Evolutionary conservation across 1,284 basidiomycete genomes (phyloP).

Genomic region (Malassezia vespertilionis): DNA sequence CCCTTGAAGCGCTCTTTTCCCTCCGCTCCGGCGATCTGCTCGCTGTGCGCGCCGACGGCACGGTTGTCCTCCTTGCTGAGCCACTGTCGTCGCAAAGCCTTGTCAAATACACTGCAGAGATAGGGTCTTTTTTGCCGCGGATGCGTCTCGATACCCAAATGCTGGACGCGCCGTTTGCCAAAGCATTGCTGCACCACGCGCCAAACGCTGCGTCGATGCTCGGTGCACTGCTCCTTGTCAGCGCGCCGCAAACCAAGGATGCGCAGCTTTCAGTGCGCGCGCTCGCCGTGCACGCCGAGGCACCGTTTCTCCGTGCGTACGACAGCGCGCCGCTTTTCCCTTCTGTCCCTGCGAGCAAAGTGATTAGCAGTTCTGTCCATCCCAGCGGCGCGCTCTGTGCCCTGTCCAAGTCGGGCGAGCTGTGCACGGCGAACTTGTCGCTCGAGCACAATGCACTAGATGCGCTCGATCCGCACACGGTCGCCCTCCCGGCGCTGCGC

Average conservation of each 20-base stretch:
- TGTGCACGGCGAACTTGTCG: background rate
- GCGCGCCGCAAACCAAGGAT: background rate
- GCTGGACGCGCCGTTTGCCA: background rate
- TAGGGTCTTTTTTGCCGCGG: background rate
- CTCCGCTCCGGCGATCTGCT: slow-evolving; percentile 1
- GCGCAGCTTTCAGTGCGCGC: background rate
- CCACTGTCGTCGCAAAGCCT: background rate
- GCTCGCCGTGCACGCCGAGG: background rate
- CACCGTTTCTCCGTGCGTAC: slow-evolving; percentile 1
- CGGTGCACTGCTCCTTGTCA: background rate
- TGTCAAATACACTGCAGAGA: background rate
- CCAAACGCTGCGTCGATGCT: background rate
- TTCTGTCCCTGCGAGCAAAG: background rate
- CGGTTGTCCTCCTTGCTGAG: slow-evolving; percentile 5
- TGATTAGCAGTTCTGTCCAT: slow-evolving; percentile 3
- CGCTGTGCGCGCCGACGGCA: slow-evolving; percentile 5
- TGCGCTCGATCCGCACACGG: background rate
- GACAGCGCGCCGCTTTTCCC: background rate
- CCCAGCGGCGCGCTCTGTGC: slow-evolving; percentile 1
- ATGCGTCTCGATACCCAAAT: slow-evolving; percentile 5
- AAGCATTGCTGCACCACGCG: too few species aligned
- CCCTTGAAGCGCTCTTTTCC: slow-evolving; percentile 2
- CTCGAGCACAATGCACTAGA: background rate
- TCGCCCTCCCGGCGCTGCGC: slow-evolving; percentile 4
- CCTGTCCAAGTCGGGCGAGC: slow-evolving; percentile 1